phyloP scores from a whole-genome alignment of 495 filamentous ascomycete genomes.

The Podospora anserina region DNA sequence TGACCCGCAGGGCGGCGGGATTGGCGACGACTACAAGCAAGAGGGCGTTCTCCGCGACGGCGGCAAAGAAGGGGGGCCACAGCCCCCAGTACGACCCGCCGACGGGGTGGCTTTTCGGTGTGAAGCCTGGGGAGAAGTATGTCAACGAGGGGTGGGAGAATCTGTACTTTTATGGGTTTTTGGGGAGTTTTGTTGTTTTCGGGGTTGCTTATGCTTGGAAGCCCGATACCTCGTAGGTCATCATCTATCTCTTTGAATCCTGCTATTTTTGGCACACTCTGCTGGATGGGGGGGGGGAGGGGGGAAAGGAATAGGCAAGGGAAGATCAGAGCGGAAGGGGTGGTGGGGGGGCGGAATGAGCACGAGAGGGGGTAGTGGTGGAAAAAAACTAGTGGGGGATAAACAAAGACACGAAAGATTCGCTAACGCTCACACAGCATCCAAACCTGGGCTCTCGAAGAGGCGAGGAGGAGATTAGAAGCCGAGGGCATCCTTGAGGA shows the following conservation, averaged over 20 bases:
- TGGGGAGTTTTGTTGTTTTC: constrained; percentile 71
- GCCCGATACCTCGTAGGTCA: constrained; percentile 93
- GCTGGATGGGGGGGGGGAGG: background rate
- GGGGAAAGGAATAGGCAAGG: background rate
- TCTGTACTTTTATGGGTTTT: constrained; percentile 84
- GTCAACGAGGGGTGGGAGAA: constrained; percentile 95
- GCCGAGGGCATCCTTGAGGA: constrained; percentile 90
- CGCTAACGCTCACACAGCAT: constrained; percentile 60
- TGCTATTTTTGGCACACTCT: background rate
- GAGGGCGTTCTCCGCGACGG: constrained; percentile 36
- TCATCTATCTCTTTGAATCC: constrained; percentile 10
- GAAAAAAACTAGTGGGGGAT: background rate
- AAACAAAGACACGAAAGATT: background rate
- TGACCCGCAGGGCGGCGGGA: constrained; percentile 24
- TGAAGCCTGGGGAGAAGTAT: constrained; percentile 90
- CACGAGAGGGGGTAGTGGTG: background rate
- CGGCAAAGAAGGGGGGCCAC: constrained; percentile 49
- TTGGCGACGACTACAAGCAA: constrained; percentile 2
- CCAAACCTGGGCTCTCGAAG: constrained; percentile 98
- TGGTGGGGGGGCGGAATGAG: background rate
- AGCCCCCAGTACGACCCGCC: constrained; percentile 87
- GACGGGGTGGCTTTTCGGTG: constrained; percentile 82
- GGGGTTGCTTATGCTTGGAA: constrained; percentile 90
- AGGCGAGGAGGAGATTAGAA: constrained; percentile 89
- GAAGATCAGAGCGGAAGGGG: background rate